A percentile compares a stretch with the other conserved stretches of the same genome.
These are phyloP conservation scores for Monoraphidium neglectum DNA, from an alignment of 139 green algal species.

Conservation along the genomic window DNA sequence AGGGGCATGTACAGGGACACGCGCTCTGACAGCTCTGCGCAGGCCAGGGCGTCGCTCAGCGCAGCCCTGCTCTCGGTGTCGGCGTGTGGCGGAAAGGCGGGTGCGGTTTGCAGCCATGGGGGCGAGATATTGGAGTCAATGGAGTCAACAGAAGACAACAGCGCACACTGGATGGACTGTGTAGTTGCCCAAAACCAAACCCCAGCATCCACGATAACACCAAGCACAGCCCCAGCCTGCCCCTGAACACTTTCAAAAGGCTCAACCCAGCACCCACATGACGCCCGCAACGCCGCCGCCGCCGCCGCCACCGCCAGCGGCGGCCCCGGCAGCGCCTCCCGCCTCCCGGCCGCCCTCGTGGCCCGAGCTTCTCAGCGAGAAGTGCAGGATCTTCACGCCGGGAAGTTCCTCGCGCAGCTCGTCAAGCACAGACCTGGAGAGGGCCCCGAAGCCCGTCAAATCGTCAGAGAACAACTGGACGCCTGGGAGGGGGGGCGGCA, in stretches of 20 bases:
- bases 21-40: conserved; percentile 29
- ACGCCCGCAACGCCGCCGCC: background rate
- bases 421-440: conserved; percentile 39
- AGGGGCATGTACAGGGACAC: conserved; percentile 50
- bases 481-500: conserved; percentile 32
- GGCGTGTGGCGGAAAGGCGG: too few relatives aligned
- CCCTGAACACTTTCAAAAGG: too few relatives aligned
- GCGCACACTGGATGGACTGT: too few relatives aligned
- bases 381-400: conserved; percentile 15
- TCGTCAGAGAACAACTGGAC: conserved; percentile 73
- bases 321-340: too few relatives aligned
- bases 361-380: conserved; percentile 18
- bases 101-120: too few relatives aligned
- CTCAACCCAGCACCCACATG: too few relatives aligned
- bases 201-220: too few relatives aligned
- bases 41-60: conserved; percentile 41
- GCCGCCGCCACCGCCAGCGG: background rate
- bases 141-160: too few relatives aligned
- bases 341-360: background rate
- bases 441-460: conserved; percentile 51
- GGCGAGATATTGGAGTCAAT: too few relatives aligned
- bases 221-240: too few relatives aligned
- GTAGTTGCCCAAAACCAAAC: too few relatives aligned
- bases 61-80: conserved; percentile 16
- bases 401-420: conserved; percentile 33